These are phyloP conservation scores for Umbellularia californica DNA, from an alignment of 164 flowering plant genomes.

Conservation along the genomic window DNA sequence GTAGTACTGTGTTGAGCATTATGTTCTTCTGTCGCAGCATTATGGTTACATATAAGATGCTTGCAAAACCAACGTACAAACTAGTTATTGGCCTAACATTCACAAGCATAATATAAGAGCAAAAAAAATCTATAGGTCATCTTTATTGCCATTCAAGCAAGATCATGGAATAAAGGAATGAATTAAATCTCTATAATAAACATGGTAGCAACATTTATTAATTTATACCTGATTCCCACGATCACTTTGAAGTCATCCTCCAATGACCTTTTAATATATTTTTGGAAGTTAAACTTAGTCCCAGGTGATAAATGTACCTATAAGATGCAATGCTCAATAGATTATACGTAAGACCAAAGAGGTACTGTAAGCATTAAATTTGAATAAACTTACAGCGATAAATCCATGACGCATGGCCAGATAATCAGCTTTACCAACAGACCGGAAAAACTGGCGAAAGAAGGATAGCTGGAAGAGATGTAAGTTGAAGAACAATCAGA, in stretches of 20 bases:
- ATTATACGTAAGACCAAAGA: not conserved
- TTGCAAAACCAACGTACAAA: not conserved
- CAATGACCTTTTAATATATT: conserved; percentile 41
- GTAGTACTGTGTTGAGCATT: not conserved
- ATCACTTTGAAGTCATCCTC: conserved; percentile 40
- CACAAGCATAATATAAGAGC: not conserved
- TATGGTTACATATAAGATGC: not conserved
- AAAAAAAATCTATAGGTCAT: not conserved
- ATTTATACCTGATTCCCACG: conserved; percentile 43
- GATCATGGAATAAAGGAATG: not conserved
- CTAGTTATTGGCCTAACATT: too few relatives aligned
- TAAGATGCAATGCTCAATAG: not conserved
- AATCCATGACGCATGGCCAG: conserved; percentile 89
- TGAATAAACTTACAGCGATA: conserved; percentile 36
- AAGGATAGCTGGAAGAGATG: conserved; percentile 66
- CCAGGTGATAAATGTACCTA: conserved; percentile 59
- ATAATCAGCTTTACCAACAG: conserved; percentile 80
- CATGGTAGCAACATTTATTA: not conserved
- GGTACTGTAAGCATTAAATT: not conserved
- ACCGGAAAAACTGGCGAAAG: conserved; percentile 75
- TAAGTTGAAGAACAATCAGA: not conserved
- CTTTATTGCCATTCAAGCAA: not conserved
- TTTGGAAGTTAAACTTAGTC: conserved; percentile 47
- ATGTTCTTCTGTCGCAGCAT: not conserved
- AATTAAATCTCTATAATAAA: too few relatives aligned